phyloP scores from a whole-genome alignment of 2,329 filamentous ascomycete species.

The Trichoderma oligosporum region DNA sequence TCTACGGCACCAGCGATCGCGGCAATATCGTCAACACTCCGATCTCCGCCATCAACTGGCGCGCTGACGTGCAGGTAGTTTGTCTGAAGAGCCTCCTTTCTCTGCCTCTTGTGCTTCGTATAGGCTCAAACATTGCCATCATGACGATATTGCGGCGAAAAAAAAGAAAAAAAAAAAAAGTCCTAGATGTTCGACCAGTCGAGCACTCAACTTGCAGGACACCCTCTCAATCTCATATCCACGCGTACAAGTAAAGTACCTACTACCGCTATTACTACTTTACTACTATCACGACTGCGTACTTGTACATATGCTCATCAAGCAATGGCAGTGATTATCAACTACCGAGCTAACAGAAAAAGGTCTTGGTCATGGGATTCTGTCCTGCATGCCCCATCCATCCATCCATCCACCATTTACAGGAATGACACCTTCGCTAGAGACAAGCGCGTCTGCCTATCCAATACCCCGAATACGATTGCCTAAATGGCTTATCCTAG shows the following conservation, averaged over 20 bases:
- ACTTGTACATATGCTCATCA: no score
- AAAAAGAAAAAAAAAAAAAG: not conserved
- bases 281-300: not conserved
- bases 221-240: not conserved
- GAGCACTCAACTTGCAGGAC: no score
- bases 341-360: conserved; percentile 9
- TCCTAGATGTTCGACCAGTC: not conserved
- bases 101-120: not conserved
- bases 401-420: not conserved
- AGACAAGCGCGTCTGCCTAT: conserved; percentile 13
- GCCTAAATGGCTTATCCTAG: not conserved
- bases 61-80: conserved; percentile 12
- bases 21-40: not conserved
- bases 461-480: conserved; percentile 3
- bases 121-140: not conserved
- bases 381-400: conserved; percentile 7
- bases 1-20: conserved; percentile 6
- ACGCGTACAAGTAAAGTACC: no score
- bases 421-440: conserved; percentile 6
- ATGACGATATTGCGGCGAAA: conserved; percentile 9
- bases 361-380: conserved; percentile 15
- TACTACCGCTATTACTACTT: conserved; percentile 1
- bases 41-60: not conserved
- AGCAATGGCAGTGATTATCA: not conserved
- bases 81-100: conserved; percentile 11